phyloP scores from a whole-genome alignment of 768 basidiomycete genomes.

The Glaciozyma martinii region DNA sequence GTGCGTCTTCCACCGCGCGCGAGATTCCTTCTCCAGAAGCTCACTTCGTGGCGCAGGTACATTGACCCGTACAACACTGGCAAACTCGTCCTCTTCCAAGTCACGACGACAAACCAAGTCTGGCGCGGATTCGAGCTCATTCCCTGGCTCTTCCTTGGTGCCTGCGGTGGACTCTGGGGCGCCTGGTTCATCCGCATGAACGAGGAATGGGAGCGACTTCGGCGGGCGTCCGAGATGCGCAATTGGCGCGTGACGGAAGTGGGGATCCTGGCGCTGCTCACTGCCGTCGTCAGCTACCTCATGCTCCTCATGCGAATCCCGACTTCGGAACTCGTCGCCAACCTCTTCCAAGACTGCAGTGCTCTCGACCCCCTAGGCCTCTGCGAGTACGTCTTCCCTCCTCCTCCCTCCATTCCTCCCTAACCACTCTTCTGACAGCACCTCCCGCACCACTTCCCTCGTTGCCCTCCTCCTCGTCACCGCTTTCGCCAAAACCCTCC shows the following conservation, averaged over 20 bases:
- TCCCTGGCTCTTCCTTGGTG: slow-evolving; percentile 73
- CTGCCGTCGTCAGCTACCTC: slow-evolving; percentile 70
- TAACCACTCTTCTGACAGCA: slow-evolving; percentile 38
- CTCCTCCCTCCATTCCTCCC: neutral
- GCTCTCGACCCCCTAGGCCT: slow-evolving; percentile 55
- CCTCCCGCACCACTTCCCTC: slow-evolving; percentile 50
- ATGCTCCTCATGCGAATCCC: slow-evolving; percentile 88
- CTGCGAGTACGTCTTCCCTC: slow-evolving; percentile 45
- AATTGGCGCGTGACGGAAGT: slow-evolving; percentile 75
- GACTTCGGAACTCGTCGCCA: slow-evolving; percentile 86
- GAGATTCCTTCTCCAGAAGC: no score
- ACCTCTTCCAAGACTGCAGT: slow-evolving; percentile 72
- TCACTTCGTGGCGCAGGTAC: slow-evolving; percentile 12
- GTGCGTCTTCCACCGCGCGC: slow-evolving; percentile 2
- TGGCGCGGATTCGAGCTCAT: slow-evolving; percentile 89
- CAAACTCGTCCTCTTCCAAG: slow-evolving; percentile 84
- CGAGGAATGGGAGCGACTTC: slow-evolving; percentile 74
- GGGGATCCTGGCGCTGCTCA: slow-evolving; percentile 57
- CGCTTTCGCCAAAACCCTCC: slow-evolving; percentile 65
- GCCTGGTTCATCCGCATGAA: slow-evolving; percentile 89
- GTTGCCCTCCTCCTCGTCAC: slow-evolving; percentile 60
- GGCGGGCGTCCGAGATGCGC: slow-evolving; percentile 69
- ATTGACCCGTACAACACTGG: slow-evolving; percentile 93
- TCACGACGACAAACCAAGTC: slow-evolving; percentile 73
- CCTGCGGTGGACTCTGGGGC: slow-evolving; percentile 87